Conservation (phyloP, 2,329 filamentous ascomycete genomes). For the Cordyceps cicadae region DNA sequence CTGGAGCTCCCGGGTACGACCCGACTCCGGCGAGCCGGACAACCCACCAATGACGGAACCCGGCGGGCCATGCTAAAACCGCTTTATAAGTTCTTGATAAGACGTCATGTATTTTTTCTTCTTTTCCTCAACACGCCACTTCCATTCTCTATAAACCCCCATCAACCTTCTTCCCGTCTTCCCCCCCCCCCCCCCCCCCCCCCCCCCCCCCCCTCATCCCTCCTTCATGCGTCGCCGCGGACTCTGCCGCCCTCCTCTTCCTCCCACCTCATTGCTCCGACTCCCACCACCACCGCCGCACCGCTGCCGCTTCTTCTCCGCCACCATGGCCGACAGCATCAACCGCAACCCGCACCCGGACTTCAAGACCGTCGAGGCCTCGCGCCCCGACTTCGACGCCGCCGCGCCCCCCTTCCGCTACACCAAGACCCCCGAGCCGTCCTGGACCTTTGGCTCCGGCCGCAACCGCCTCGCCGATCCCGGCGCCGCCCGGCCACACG, state of each 20-base stretch:
- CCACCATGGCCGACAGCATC: conserved; percentile 19
- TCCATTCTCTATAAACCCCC: neutral
- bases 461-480: conserved; percentile 42
- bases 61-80: neutral
- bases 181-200: too few species aligned
- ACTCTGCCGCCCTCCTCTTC: neutral
- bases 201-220: neutral
- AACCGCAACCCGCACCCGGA: conserved; percentile 64
- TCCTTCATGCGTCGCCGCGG: neutral
- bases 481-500: conserved; percentile 41
- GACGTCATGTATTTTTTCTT: neutral
- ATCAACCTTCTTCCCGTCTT: neutral
- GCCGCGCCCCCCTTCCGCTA: conserved; percentile 37
- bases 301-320: conserved; percentile 3
- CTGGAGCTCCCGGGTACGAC: neutral
- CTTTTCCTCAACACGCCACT: neutral
- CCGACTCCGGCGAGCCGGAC: neutral
- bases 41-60: neutral
- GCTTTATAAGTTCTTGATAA: conserved; percentile 8
- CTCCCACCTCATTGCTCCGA: neutral
- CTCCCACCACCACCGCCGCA: neutral
- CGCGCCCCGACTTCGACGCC: conserved; percentile 52
- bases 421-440: conserved; percentile 55
- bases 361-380: conserved; percentile 64
- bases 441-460: conserved; percentile 59